phyloP scores from a whole-genome alignment of 192 early-diverging fungal genomes.

The Podila epigama region DNA sequence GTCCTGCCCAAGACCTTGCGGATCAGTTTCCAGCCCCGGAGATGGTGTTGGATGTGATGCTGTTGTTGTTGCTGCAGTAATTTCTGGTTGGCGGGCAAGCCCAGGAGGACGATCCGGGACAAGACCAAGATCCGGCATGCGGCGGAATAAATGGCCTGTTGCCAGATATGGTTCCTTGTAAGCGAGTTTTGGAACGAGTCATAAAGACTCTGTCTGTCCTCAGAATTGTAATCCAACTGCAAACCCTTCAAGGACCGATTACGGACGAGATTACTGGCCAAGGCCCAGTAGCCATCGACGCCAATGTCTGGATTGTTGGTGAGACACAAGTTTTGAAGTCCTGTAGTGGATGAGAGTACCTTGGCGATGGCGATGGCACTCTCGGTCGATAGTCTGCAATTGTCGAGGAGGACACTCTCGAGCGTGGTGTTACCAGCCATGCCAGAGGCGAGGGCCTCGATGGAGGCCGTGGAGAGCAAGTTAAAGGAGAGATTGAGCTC shows the following conservation, averaged over 20 bases:
- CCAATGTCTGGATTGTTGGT: slow-evolving; percentile 51
- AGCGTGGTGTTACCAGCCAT: slow-evolving; percentile 47
- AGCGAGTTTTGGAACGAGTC: slow-evolving; percentile 52
- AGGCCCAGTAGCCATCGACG: slow-evolving; percentile 47
- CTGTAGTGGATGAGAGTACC: slow-evolving; percentile 28
- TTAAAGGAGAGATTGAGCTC: slow-evolving; percentile 52
- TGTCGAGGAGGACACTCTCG: slow-evolving; percentile 46
- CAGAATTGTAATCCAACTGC: slow-evolving; percentile 57
- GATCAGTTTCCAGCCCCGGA: slow-evolving; percentile 42
- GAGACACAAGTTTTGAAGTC: slow-evolving; percentile 51
- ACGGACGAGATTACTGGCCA: slow-evolving; percentile 40
- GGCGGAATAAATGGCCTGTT: slow-evolving; percentile 48
- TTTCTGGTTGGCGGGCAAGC: slow-evolving; percentile 39
- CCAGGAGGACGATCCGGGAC: slow-evolving; percentile 43
- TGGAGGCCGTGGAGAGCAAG: slow-evolving; percentile 25
- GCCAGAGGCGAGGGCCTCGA: slow-evolving; percentile 21
- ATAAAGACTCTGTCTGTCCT: slow-evolving; percentile 48
- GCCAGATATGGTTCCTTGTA: slow-evolving; percentile 53
- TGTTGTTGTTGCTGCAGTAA: slow-evolving; percentile 22
- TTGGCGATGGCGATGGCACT: slow-evolving; percentile 33
- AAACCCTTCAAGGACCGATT: slow-evolving; percentile 53
- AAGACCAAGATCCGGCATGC: slow-evolving; percentile 48
- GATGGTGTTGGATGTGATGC: slow-evolving; percentile 31
- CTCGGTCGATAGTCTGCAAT: slow-evolving; percentile 43
- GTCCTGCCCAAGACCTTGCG: slow-evolving; percentile 26